Percentiles rank a stretch among this genome's conserved stretches.
Evolutionary conservation across 1,284 basidiomycete species (phyloP).

Genomic region (Tetrapyrgos nigripes): DNA sequence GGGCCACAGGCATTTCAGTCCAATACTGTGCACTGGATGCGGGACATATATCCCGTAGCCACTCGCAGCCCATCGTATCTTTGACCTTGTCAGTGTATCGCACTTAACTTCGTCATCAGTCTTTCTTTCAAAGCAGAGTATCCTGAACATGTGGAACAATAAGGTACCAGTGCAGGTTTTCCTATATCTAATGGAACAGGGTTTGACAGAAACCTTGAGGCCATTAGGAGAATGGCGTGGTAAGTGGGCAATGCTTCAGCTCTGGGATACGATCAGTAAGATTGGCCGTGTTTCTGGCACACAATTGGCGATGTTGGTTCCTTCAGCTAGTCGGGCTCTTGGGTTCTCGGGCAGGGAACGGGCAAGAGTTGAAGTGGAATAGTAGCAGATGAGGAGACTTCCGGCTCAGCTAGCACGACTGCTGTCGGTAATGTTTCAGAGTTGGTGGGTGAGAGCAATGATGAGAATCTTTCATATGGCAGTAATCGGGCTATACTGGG

Average conservation of each 20-base stretch:
- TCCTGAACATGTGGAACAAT: slow-evolving; percentile 70
- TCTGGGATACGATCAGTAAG: slow-evolving; percentile 58
- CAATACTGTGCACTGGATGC: too few species aligned
- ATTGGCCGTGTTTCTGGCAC: slow-evolving; percentile 50
- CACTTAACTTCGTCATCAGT: slow-evolving; percentile 40
- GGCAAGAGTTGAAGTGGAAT: slow-evolving; percentile 17
- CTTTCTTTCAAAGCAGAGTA: slow-evolving; percentile 57
- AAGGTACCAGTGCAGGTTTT: slow-evolving; percentile 54
- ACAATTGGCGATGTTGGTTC: slow-evolving; percentile 51
- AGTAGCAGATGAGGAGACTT: slow-evolving; percentile 7
- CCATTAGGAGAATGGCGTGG: slow-evolving; percentile 60
- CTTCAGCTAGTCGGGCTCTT: slow-evolving; percentile 56
- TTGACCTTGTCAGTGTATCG: slow-evolving; percentile 54
- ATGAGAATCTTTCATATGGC: too few species aligned
- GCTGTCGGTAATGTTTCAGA: too few species aligned
- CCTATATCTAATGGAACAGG: slow-evolving; percentile 53
- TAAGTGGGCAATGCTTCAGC: slow-evolving; percentile 44
- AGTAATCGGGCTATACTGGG: too few species aligned
- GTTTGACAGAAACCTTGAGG: slow-evolving; percentile 53
- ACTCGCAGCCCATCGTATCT: slow-evolving; percentile 57
- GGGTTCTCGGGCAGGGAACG: slow-evolving; percentile 53
- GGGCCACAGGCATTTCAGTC: too few species aligned
- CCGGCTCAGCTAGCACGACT: too few species aligned
- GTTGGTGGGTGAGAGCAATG: too few species aligned
- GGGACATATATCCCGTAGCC: slow-evolving; percentile 55